Conservation (phyloP, 768 basidiomycete species). For the Lactarius sanguifluus region DNA sequence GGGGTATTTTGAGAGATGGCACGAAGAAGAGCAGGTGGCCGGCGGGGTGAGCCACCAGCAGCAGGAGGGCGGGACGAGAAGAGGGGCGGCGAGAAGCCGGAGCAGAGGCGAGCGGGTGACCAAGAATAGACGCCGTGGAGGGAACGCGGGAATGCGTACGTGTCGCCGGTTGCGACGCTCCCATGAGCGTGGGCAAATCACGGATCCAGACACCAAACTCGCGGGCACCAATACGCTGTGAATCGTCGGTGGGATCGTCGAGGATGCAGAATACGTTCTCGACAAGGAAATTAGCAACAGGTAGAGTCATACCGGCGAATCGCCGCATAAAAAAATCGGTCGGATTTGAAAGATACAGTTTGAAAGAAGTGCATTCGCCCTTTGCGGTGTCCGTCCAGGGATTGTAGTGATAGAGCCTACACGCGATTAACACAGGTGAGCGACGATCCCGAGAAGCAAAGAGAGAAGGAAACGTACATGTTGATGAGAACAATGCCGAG, state of each 20-base stretch:
- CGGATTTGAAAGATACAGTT: slow-evolving; percentile 73
- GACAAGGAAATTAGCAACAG: slow-evolving; percentile 87
- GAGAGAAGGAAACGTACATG: slow-evolving; percentile 56
- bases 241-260: slow-evolving; percentile 57
- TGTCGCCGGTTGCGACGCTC: slow-evolving; percentile 39
- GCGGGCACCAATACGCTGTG: slow-evolving; percentile 67
- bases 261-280: slow-evolving; percentile 81
- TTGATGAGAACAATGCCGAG: slow-evolving; percentile 99
- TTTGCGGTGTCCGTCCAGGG: slow-evolving; percentile 95
- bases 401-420: slow-evolving; percentile 94
- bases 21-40: slow-evolving; percentile 53
- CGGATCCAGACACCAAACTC: slow-evolving; percentile 88
- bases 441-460: slow-evolving; percentile 14
- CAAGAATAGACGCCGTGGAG: slow-evolving; percentile 57
- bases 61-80: slow-evolving; percentile 62
- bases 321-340: slow-evolving; percentile 85
- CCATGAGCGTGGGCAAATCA: slow-evolving; percentile 74
- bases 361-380: slow-evolving; percentile 79
- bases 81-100: slow-evolving; percentile 71
- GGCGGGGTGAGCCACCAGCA: slow-evolving; percentile 41
- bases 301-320: slow-evolving; percentile 84
- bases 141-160: slow-evolving; percentile 54
- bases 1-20: slow-evolving; percentile 65
- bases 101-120: slow-evolving; percentile 60
- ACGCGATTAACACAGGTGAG: slow-evolving; percentile 19